Evolutionary conservation across 805 yeast species (phyloP), one percentile per base, ranked within the genome.

Genomic region (Komagataella populi): DNA sequence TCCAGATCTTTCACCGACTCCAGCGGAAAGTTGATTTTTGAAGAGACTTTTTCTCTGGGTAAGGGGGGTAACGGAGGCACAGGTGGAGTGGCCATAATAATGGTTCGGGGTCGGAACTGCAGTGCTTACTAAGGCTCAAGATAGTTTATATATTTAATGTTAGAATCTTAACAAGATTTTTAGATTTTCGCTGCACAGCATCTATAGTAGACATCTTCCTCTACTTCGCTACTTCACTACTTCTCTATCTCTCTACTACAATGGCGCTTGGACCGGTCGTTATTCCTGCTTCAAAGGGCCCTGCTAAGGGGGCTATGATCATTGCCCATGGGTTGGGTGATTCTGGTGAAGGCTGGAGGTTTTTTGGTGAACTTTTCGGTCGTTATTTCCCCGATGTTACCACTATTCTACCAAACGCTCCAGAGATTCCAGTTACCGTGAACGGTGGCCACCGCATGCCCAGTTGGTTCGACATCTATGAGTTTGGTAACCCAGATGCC

Each of bases 321-420:
- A 74, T 90, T 54, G 62, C 87, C 51, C 98, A 93, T 63, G 98
- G 99, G 0, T 71, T 91, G 16, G 99, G 99, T 7, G 98, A 91
- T 64, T 65, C 87, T 0, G 97, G 96, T 4, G 72, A 74, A 16
- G 97, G 97, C 1, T 91, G 96, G 96, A 71, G 78, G 47, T 87
- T 87, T 71, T 68, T 91, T 45, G 86, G 93, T 3, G 83, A 81
- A 45, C 68, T 79, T 51, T 74, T 86, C 23, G 73, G 72, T 20
- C 68, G 66, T 53, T 53, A 67, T 2, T 83, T 74, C 59, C 71
- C 68, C 57, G 80, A 74, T 57, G 74, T 76, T 56, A 83, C 82
- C 57, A 89, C 84, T 59, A 74, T 90, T n/a, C 87, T 93, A 59
- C 99, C 99, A 4, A 82, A 84, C 62, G 97, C 99, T 0, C 96